Evolutionary conservation across 2,329 filamentous ascomycete species (phyloP).

Genomic region (Verruconis gallopava): DNA sequence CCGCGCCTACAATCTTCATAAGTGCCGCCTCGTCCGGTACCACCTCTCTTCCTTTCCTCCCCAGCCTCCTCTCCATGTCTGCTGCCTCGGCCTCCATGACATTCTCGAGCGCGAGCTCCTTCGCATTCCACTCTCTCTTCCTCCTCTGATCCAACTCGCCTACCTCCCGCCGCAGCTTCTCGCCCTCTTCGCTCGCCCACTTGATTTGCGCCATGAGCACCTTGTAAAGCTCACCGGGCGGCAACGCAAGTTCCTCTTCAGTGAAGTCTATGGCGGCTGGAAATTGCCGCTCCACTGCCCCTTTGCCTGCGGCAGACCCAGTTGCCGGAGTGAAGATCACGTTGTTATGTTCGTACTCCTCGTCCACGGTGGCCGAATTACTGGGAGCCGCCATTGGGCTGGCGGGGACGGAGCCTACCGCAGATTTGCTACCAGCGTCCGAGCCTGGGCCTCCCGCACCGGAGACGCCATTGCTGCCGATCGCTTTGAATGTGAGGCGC

Average conservation of each 20-base stretch:
- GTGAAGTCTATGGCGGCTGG: constrained; percentile 48
- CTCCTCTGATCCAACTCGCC: constrained; percentile 53
- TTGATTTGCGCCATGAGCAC: constrained; percentile 50
- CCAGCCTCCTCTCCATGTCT: background rate
- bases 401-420: constrained; percentile 17
- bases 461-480: constrained; percentile 16
- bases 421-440: constrained; percentile 19
- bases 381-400: background rate
- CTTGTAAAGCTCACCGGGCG: constrained; percentile 55
- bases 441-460: constrained; percentile 14
- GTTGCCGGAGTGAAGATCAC: constrained; percentile 45
- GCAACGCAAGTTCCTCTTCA: constrained; percentile 48
- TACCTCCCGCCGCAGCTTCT: constrained; percentile 50
- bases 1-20: no score
- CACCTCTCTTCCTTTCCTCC: no score
- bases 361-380: constrained; percentile 13
- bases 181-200: constrained; percentile 57
- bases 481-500: constrained; percentile 27
- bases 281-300: constrained; percentile 40
- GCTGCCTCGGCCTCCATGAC: constrained; percentile 43
- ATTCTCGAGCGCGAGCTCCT: constrained; percentile 67
- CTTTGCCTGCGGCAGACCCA: constrained; percentile 33
- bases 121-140: constrained; percentile 64
- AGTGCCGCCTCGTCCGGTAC: no score
- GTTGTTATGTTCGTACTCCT: constrained; percentile 40